phyloP scores from a whole-genome alignment of 2,329 filamentous ascomycete genomes.

The Camillea tinctor region DNA sequence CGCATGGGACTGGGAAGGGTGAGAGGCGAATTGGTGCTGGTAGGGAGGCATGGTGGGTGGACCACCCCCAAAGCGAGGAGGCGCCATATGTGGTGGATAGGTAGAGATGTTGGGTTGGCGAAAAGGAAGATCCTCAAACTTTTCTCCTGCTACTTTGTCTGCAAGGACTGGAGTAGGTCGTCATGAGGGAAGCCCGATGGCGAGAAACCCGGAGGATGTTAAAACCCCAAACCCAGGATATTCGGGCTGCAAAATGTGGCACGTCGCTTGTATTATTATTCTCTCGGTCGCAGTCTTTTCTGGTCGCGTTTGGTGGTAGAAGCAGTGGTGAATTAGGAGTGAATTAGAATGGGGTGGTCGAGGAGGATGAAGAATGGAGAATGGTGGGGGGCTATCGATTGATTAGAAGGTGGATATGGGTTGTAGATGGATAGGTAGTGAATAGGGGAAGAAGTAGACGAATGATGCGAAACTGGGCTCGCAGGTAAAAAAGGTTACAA shows the following conservation, averaged over 20 bases:
- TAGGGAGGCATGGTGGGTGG: conserved; percentile 46
- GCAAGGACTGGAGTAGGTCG: conserved; percentile 16
- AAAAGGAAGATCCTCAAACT: conserved; percentile 9
- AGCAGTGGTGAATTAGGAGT: not conserved
- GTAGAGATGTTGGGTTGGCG: conserved; percentile 1
- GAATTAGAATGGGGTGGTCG: not conserved
- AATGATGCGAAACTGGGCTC: not conserved
- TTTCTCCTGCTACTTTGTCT: conserved; percentile 12
- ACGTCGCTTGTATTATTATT: not conserved
- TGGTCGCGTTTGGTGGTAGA: not conserved
- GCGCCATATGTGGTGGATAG: conserved; percentile 32
- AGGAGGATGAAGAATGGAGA: not conserved
- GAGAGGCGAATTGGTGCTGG: conserved; percentile 53
- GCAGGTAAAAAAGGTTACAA: not conserved
- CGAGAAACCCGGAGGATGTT: conserved; percentile 10
- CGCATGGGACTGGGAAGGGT: conserved; percentile 50
- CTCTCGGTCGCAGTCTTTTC: not conserved
- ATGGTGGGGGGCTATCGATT: not conserved
- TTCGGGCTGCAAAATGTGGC: not conserved
- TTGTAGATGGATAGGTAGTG: conserved; percentile 3
- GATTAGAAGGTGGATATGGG: not conserved
- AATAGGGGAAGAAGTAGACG: conserved; percentile 1
- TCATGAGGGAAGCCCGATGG: conserved; percentile 11
- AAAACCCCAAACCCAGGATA: not conserved
- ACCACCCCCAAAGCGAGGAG: conserved; percentile 47